Percentiles rank a stretch among this genome's conserved stretches.
phyloP scores from a whole-genome alignment of 1,284 basidiomycete species.

The Austroboletus niveus region DNA sequence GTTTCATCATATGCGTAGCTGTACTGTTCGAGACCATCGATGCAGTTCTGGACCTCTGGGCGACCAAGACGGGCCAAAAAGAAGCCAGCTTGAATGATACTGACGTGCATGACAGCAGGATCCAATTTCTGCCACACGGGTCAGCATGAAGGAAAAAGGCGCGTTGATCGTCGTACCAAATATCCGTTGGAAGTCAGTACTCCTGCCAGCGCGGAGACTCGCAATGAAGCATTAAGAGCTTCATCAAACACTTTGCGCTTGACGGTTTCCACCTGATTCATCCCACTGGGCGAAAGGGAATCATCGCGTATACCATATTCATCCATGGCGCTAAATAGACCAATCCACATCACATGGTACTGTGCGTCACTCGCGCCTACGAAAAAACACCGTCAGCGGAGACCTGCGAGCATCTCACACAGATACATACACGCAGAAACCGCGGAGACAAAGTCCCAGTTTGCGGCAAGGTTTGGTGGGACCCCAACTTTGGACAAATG shows the following conservation, averaged over 20 bases:
- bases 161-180: slow-evolving; percentile 47
- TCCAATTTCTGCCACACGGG: slow-evolving; percentile 57
- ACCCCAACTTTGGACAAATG: slow-evolving; percentile 81
- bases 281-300: slow-evolving; percentile 30
- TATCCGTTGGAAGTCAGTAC: slow-evolving; percentile 84
- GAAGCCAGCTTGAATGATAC: slow-evolving; percentile 78
- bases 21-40: slow-evolving; percentile 85
- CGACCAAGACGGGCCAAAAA: slow-evolving; percentile 80
- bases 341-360: slow-evolving; percentile 89
- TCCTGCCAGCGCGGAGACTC: slow-evolving; percentile 81
- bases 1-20: slow-evolving; percentile 84
- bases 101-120: slow-evolving; percentile 82
- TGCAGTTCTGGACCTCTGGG: slow-evolving; percentile 78
- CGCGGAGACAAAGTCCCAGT: slow-evolving; percentile 89
- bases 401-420: slow-evolving; percentile 3
- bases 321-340: slow-evolving; percentile 73
- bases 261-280: slow-evolving; percentile 57
- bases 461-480: slow-evolving; percentile 75
- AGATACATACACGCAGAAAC: slow-evolving; percentile 61
- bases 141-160: slow-evolving; percentile 8
- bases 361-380: slow-evolving; percentile 83
- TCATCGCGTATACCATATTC: slow-evolving; percentile 81
- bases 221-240: slow-evolving; percentile 78
- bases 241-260: slow-evolving; percentile 75
- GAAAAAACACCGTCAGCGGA: slow-evolving; percentile 31